Evolutionary conservation across 345 rosid species (phyloP), one percentile per base, ranked within the genome.

Genomic region (Euphorbia tirucalli): DNA sequence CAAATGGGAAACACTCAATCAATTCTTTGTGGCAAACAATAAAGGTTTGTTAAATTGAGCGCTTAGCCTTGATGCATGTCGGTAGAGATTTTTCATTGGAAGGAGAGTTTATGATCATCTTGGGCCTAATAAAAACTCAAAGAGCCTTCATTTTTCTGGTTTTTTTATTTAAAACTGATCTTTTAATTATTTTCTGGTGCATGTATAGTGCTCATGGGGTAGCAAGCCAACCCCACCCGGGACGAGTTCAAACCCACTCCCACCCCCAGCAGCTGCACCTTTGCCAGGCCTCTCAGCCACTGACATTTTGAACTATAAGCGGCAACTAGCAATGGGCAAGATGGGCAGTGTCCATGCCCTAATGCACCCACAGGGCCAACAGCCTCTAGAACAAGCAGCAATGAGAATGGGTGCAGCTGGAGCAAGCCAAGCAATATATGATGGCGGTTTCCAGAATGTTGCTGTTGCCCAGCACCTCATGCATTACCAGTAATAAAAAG

Each of bases 151-250:
- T n/a, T 52, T 7, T 5, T 52, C 1, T 52, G 19, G 4, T 5
- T 43, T 11, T 55, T 59, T 0, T 19, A 3, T 18, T 21, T 58
- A 30, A 32, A 54, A 27, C 16, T 69, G 44, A 56, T 54, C 52
- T 71, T 37, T 25, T 10, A 55, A 28, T 58, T 11, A 2, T 46
- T 18, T 14, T 62, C 37, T 37, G 68, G 49, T 74, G 37, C 32
- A 71, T 74, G 73, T 70, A 41, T 41, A 95, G 98, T 92, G 97
- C 78, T 92, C 96, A 27, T 95, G 97, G 97, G 99, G 97, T n/a
- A 95, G 87, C 84, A 92, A 92, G 77, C 97, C 94, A 2, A 94
- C 95, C 21, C 95, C 92, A 14, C 88, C 91, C 4, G 97, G 97
- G 22, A 92, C 95, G 35, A 88, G 88, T 76, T 94, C 96, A 68